Conservation (phyloP, 2,329 filamentous ascomycete genomes). For the Xylariales sp. region DNA sequence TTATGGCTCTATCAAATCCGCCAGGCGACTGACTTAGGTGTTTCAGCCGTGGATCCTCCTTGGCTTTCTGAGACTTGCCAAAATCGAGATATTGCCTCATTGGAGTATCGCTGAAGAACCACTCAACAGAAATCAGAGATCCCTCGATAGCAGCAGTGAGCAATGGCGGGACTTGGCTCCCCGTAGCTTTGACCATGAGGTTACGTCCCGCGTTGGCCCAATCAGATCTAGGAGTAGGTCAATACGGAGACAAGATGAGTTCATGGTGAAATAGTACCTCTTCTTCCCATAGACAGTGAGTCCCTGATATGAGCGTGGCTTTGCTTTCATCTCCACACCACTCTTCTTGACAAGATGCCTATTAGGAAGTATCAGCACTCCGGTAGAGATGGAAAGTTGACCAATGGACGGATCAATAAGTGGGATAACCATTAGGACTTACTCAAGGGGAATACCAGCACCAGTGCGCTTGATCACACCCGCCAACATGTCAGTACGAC, state of each 20-base stretch:
- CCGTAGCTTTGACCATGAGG: slow-evolving; percentile 33
- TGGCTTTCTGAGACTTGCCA: slow-evolving; percentile 51
- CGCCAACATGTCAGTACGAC: slow-evolving; percentile 53
- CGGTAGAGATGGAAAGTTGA: too few relatives aligned
- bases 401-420: too few relatives aligned
- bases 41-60: slow-evolving; percentile 57
- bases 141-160: slow-evolving; percentile 52
- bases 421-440: neutral
- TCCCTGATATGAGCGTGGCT: slow-evolving; percentile 54
- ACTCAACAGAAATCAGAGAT: slow-evolving; percentile 66
- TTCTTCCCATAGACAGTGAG: slow-evolving; percentile 58
- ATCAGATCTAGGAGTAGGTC: slow-evolving; percentile 57
- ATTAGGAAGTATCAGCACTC: too few relatives aligned
- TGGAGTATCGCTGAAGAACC: slow-evolving; percentile 70
- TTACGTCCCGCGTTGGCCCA: slow-evolving; percentile 65
- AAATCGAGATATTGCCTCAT: slow-evolving; percentile 66
- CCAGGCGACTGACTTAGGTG: slow-evolving; percentile 54
- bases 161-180: slow-evolving; percentile 50
- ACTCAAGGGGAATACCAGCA: slow-evolving; percentile 63
- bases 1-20: slow-evolving; percentile 60
- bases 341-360: slow-evolving; percentile 57
- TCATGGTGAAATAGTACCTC: too few relatives aligned
- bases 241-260: too few relatives aligned
- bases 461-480: slow-evolving; percentile 63
- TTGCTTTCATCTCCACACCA: slow-evolving; percentile 58